Evolutionary conservation across 805 yeast species (phyloP).

Genomic region (Saccharomycopsis babjevae): DNA sequence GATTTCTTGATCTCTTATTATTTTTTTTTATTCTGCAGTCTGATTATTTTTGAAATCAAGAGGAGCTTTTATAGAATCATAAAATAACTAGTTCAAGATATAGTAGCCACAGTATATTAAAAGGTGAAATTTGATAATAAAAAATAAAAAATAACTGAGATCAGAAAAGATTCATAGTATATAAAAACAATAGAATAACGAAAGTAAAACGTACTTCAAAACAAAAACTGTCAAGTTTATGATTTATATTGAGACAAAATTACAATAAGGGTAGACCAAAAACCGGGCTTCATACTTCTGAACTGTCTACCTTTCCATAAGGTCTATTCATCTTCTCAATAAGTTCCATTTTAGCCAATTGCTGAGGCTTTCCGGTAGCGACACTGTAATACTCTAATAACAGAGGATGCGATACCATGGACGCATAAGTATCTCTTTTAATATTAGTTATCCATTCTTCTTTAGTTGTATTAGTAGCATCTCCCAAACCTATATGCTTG

Average conservation of each 20-base stretch:
- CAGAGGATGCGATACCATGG: slow-evolving; percentile 49
- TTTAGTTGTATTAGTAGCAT: slow-evolving; percentile 51
- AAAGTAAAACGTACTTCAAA: no score
- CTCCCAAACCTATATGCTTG: slow-evolving; percentile 68
- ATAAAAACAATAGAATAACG: no score
- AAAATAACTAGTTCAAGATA: no score
- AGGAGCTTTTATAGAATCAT: no score
- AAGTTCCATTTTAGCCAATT: slow-evolving; percentile 24
- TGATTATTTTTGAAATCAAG: background rate
- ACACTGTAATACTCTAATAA: slow-evolving; percentile 44
- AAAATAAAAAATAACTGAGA: no score
- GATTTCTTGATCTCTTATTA: no score
- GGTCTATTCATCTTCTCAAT: slow-evolving; percentile 34
- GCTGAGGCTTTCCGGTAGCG: slow-evolving; percentile 38
- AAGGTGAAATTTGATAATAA: no score
- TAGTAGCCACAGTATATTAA: no score
- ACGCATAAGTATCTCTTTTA: slow-evolving; percentile 55
- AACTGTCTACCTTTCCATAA: background rate
- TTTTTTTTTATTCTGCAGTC: background rate
- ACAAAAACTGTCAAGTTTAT: background rate
- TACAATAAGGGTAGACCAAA: background rate
- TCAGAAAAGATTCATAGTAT: no score
- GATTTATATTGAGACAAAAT: background rate
- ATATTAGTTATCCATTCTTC: slow-evolving; percentile 61
- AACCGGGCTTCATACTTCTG: background rate